Evolutionary conservation across 495 filamentous ascomycete genomes (phyloP), one percentile per base, ranked within the genome.

Genomic region (Xylaria bambusicola): DNA sequence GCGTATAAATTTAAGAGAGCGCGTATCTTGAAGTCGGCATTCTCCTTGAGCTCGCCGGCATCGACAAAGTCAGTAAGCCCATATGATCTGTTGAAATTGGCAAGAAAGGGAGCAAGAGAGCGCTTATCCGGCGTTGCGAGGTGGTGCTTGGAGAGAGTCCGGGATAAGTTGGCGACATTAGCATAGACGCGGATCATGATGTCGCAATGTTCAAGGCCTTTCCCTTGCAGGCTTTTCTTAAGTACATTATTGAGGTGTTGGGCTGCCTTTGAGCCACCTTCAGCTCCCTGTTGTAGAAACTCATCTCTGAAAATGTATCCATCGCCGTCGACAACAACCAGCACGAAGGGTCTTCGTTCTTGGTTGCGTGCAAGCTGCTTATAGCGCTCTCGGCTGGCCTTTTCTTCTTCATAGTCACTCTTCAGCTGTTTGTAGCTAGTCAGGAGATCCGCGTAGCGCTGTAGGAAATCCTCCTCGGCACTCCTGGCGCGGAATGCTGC

Each of bases 161-260:
- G 80, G 2, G 83, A 84, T 36, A 86, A 60, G 0, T 77, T 79
- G 0, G 78, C 73, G 36, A 87, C 66, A 58, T 87, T 86, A 21
- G 84, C 80, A 56, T 85, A 85, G 18, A 87, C 70, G 9, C 83
- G 83, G 24, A 86, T 83, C 74, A 87, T 82, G 46, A 88, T 73
- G 21, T 82, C 77, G 60, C 80, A 83, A 33, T 81, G 63, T 3
- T 83, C 81, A 2, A 69, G 62, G 27, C 76, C 75, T 62, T 81
- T 75, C 40, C 52, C 60, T 27, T 71, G 75, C 52, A 85, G 71
- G 58, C 75, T 79, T 6, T 76, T 72, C 56, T 73, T 78, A 47
- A 87, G 70, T 6, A 80, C 75, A 17, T 80, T 72, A 60, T 75
- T 77, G 13, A 88, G 63, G 24, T 79, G 67, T 9, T 79, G 78